Evolutionary conservation across 108 stramenopile genomes (phyloP), one percentile per base, ranked within the genome.

Genomic region (Discostella stelligeroides): DNA sequence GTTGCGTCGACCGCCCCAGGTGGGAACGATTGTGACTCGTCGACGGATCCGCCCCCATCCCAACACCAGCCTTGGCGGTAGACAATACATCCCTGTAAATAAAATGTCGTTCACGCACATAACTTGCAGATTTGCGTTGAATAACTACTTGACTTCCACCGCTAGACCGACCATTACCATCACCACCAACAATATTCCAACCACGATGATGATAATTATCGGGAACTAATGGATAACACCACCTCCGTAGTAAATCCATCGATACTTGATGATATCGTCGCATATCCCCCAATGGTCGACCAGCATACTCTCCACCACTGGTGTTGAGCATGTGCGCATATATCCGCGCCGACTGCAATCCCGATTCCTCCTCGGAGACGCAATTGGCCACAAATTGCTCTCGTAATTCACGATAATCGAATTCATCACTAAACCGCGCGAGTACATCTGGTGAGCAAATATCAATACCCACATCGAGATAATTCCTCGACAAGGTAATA

Each of bases 381-480:
- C 84, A 92, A 60, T 98, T 95, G 45, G 82, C 75, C 29, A 99
- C 88, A 82, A 97, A 97, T 62, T 95, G 86, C n/a, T 73, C 47
- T 1, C 95, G 68, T 48, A 95, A 76, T 42, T 97, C 91, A 56
- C 93, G 79, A 66, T 98, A 99, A 65, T 99, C 98, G 72, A 97
- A 99, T 67, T 97, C 96, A 81, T 99, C 98, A 41, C 82, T 77
- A 63, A 98, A 95, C 66, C 94, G 85, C 18, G 96, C 94, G 60
- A 99, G 77, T 9, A 99, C 96, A 60, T 99, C 98, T 1, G 97
- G 97, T 48, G 92, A 95, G 80, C 98, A 99, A 62, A 99, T 95
- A 62, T 96, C 92, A 27, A 99, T 88, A 42, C 96, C 88, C 37
- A 94, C 92, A 86, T 99, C 98, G 54, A 97, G 41, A 28, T 98